Evolutionary conservation across 2,329 filamentous ascomycete genomes (phyloP).

Genomic region (Diaporthe sp.): DNA sequence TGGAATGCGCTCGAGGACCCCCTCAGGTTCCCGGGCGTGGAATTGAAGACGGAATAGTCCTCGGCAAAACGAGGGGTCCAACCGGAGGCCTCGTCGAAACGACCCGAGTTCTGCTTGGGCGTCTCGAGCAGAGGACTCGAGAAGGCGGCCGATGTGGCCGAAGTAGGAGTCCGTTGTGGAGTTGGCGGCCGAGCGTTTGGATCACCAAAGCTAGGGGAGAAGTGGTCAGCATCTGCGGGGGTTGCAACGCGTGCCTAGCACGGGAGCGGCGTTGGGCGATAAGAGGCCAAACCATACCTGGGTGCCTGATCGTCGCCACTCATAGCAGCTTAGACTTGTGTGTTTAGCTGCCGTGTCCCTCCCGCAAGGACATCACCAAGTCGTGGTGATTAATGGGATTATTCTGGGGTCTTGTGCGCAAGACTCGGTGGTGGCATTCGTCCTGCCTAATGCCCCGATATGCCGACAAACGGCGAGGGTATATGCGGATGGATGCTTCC

Average conservation of each 20-base stretch:
- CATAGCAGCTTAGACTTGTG: slow-evolving; percentile 66
- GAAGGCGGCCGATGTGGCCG: slow-evolving; percentile 64
- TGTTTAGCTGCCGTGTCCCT: slow-evolving; percentile 18
- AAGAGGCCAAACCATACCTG: slow-evolving; percentile 55
- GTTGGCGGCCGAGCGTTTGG: slow-evolving; percentile 73
- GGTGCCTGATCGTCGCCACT: slow-evolving; percentile 66
- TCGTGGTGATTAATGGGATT: slow-evolving; percentile 7
- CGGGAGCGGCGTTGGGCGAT: slow-evolving; percentile 29
- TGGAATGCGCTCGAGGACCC: slow-evolving; percentile 57
- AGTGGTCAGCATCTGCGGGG: slow-evolving; percentile 53
- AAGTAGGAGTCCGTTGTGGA: slow-evolving; percentile 69
- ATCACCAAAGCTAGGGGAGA: slow-evolving; percentile 69
- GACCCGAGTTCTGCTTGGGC: slow-evolving; percentile 61
- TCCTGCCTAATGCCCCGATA: slow-evolving; percentile 30
- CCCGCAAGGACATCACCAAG: slow-evolving; percentile 38
- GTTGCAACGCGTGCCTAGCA: slow-evolving; percentile 36
- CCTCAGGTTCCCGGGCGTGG: slow-evolving; percentile 71
- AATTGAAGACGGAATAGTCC: slow-evolving; percentile 75
- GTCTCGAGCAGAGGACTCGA: slow-evolving; percentile 71
- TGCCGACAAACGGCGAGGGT: slow-evolving; percentile 34
- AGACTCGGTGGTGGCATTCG: slow-evolving; percentile 14
- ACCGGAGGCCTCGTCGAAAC: slow-evolving; percentile 60
- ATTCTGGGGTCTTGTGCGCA: not conserved
- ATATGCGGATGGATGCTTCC: slow-evolving; percentile 29
- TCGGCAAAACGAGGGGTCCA: slow-evolving; percentile 75